Evolutionary conservation across 352 stramenopile species (phyloP).

Genomic region (Globisporangium radiosum): DNA sequence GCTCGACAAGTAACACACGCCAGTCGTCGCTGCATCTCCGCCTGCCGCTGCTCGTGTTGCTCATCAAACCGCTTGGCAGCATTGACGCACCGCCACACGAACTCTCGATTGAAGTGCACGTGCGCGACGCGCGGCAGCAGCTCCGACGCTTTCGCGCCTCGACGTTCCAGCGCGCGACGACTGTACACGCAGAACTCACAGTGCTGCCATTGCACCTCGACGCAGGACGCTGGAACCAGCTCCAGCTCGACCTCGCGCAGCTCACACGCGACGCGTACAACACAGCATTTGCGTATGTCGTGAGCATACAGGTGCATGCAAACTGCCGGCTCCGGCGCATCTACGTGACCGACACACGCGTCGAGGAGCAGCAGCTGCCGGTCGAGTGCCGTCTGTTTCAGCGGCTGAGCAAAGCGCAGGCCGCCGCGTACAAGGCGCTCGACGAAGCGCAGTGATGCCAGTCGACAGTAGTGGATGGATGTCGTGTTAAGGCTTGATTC

Average conservation of each 20-base stretch:
- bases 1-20: not conserved
- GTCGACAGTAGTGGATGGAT: not conserved
- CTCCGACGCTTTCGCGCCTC: conserved; percentile 38
- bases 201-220: conserved; percentile 39
- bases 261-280: conserved; percentile 40
- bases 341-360: conserved; percentile 46
- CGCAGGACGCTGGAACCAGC: conserved; percentile 41
- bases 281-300: conserved; percentile 27
- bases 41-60: conserved; percentile 35
- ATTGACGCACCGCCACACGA: conserved; percentile 8
- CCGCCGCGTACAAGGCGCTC: conserved; percentile 12
- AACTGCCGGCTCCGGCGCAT: conserved; percentile 50
- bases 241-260: conserved; percentile 41
- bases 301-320: conserved; percentile 46
- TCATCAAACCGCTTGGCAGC: conserved; percentile 30
- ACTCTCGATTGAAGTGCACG: conserved; percentile 42
- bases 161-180: conserved; percentile 39
- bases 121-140: conserved; percentile 23
- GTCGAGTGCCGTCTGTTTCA: conserved; percentile 50
- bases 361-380: conserved; percentile 31
- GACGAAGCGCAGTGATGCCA: conserved; percentile 3
- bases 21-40: conserved; percentile 37
- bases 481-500: no score
- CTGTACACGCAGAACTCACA: conserved; percentile 29
- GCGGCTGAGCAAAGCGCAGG: conserved; percentile 30